These are phyloP conservation scores for Aspergillus sp. DNA, from an alignment of 2,329 filamentous ascomycete species.

Conservation along the genomic window DNA sequence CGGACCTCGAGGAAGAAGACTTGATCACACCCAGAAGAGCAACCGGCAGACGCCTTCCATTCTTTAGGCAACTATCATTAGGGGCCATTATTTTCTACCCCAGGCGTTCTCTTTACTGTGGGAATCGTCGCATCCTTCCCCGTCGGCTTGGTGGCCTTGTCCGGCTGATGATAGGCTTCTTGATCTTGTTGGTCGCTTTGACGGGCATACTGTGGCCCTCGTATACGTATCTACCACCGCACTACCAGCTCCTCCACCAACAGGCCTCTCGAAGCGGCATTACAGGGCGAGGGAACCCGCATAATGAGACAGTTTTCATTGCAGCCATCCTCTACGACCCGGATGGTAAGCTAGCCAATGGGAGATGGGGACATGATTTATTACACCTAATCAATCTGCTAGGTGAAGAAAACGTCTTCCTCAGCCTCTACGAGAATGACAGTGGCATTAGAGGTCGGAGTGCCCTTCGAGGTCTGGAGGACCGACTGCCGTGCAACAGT, in stretches of 20 bases:
- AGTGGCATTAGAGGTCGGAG: slow-evolving; percentile 57
- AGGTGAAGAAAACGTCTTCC: slow-evolving; percentile 66
- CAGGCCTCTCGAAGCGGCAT: slow-evolving; percentile 28
- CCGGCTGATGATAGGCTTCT: neutral
- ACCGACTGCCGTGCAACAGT: slow-evolving; percentile 50
- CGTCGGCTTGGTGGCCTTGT: neutral
- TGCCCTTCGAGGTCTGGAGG: slow-evolving; percentile 56
- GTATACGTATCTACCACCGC: slow-evolving; percentile 56
- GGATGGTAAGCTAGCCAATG: slow-evolving; percentile 60
- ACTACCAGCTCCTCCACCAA: slow-evolving; percentile 49
- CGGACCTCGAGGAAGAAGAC: neutral
- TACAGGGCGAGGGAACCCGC: slow-evolving; percentile 51
- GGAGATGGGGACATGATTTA: slow-evolving; percentile 64
- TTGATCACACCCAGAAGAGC: neutral
- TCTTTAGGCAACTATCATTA: no score
- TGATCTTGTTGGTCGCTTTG: slow-evolving; percentile 32
- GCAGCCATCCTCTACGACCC: slow-evolving; percentile 71
- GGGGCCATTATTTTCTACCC: no score
- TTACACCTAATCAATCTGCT: slow-evolving; percentile 64
- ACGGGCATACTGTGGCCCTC: slow-evolving; percentile 56
- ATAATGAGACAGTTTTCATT: slow-evolving; percentile 69
- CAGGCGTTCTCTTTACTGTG: neutral
- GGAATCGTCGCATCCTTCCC: neutral
- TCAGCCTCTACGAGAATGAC: slow-evolving; percentile 74
- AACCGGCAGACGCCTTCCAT: neutral